phyloP scores from a whole-genome alignment of 371 early-diverging fungal species.

The Mucor velutinosus region DNA sequence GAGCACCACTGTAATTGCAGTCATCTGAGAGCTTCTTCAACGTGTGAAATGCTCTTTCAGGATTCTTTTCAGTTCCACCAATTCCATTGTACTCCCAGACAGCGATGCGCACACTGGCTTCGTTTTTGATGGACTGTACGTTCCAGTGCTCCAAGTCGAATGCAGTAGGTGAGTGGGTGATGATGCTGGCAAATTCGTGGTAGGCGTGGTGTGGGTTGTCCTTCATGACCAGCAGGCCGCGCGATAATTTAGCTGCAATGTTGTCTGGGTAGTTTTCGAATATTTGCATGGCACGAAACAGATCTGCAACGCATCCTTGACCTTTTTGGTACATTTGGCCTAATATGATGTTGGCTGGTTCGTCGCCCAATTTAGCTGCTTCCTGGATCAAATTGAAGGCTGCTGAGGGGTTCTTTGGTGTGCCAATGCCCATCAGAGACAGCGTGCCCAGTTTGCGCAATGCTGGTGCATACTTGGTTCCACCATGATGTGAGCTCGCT shows the following conservation, averaged over 20 bases:
- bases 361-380: constrained; percentile 18
- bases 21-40: constrained; percentile 19
- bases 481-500: neutral
- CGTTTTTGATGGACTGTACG: constrained; percentile 9
- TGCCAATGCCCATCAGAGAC: constrained; percentile 17
- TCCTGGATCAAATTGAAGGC: constrained; percentile 16
- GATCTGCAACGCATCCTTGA: constrained; percentile 5
- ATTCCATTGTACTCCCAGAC: constrained; percentile 25
- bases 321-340: constrained; percentile 25
- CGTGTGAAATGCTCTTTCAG: constrained; percentile 1
- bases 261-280: constrained; percentile 7
- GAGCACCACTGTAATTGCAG: constrained; percentile 16
- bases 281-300: constrained; percentile 8
- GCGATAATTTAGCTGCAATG: constrained; percentile 20
- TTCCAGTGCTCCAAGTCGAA: constrained; percentile 21
- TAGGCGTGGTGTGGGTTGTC: constrained; percentile 18
- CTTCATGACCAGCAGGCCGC: constrained; percentile 15
- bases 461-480: neutral
- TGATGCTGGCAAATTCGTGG: constrained; percentile 5
- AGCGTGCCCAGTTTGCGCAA: constrained; percentile 16
- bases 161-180: neutral
- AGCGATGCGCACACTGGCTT: constrained; percentile 19
- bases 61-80: constrained; percentile 14
- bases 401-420: neutral
- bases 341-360: constrained; percentile 16